These are phyloP conservation scores for Agrocybe pediades DNA, from an alignment of 768 basidiomycete genomes.

Conservation along the genomic window DNA sequence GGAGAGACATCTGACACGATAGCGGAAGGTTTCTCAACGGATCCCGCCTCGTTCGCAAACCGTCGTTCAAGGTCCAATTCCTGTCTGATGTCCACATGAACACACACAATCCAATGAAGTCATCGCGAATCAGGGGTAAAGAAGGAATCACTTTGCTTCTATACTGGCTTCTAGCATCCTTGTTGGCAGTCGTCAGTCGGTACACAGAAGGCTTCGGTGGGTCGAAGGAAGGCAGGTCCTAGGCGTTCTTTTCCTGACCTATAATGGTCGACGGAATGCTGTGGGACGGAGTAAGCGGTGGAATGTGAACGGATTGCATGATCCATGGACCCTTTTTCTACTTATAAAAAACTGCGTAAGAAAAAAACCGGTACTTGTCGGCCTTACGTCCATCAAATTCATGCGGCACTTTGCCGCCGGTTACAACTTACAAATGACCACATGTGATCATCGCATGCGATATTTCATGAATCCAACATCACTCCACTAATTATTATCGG, in stretches of 20 bases:
- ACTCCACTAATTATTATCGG: background rate
- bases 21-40: background rate
- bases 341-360: background rate
- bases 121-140: background rate
- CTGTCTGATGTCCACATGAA: too few species aligned
- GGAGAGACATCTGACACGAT: slow-evolving; percentile 1
- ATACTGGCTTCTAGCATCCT: background rate
- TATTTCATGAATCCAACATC: background rate
- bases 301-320: background rate
- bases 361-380: slow-evolving; percentile 1
- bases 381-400: background rate
- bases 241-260: background rate
- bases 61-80: background rate
- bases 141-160: background rate
- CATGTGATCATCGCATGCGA: slow-evolving; percentile 9
- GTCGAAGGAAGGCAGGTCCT: too few species aligned
- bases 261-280: background rate
- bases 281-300: background rate
- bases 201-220: too few species aligned
- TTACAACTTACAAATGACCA: background rate
- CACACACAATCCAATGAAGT: background rate
- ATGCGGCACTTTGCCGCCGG: slow-evolving; percentile 4
- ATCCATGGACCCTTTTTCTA: background rate
- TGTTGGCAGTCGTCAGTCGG: too few species aligned
- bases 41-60: slow-evolving; percentile 1